Conservation (phyloP, 2,329 filamentous ascomycete genomes). For the Alternaria dauci region DNA sequence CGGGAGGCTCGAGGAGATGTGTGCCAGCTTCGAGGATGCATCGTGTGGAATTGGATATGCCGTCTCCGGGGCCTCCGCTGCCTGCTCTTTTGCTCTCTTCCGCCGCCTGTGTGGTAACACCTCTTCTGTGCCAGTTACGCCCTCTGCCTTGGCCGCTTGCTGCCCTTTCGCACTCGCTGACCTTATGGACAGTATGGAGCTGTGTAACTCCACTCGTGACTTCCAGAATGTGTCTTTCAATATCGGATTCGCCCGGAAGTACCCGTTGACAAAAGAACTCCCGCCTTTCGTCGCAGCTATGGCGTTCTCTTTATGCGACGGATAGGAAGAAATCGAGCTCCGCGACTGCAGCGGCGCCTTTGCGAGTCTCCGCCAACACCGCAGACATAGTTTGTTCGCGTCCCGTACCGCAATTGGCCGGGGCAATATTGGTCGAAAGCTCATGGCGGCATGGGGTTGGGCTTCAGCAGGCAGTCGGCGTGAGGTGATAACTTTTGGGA, state of each 20-base stretch:
- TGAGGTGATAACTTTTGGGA: constrained; percentile 13
- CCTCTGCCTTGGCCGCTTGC: constrained; percentile 18
- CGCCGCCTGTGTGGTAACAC: constrained; percentile 48
- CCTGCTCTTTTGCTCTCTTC: constrained; percentile 40
- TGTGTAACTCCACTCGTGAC: constrained; percentile 43
- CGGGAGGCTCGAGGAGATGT: constrained; percentile 65
- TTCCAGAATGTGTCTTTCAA: constrained; percentile 44
- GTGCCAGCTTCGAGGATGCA: constrained; percentile 68
- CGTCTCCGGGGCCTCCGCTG: constrained; percentile 23
- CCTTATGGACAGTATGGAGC: constrained; percentile 34
- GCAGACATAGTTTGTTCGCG: constrained; percentile 42
- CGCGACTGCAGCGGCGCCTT: constrained; percentile 30
- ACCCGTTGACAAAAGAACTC: constrained; percentile 48
- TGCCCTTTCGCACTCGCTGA: constrained; percentile 11
- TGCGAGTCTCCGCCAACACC: constrained; percentile 45
- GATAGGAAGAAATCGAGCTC: constrained; percentile 40
- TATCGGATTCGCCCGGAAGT: constrained; percentile 51
- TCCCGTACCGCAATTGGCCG: constrained; percentile 41
- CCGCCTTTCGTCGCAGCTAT: constrained; percentile 41
- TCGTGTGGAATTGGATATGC: constrained; percentile 60
- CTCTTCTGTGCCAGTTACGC: constrained; percentile 27
- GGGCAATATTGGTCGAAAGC: constrained; percentile 45
- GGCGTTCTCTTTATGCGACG: constrained; percentile 38
- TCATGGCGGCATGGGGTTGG: constrained; percentile 45
- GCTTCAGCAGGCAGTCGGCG: neutral